Evolutionary conservation across 805 yeast species (phyloP), one percentile per base, ranked within the genome.

Genomic region (Nakazawaea holstii): DNA sequence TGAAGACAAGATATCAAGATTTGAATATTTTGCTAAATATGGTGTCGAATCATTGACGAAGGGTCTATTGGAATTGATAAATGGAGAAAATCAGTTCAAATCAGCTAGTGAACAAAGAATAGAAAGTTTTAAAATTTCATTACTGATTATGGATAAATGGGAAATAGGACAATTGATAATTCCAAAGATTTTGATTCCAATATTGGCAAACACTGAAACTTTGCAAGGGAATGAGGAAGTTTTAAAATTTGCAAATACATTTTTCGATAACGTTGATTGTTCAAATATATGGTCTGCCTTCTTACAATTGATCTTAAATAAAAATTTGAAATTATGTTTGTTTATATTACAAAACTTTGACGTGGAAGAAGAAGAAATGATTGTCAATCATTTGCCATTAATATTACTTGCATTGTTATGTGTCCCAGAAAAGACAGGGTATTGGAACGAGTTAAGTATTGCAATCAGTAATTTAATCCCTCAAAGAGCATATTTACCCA

Each of bases 121-220:
- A 1, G 75, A 71, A 20, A 81, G 86, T 0, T 80, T 80, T 56
- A 78, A 74, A 43, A 82, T 92, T 6, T 74, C 88, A 1, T 67
- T 83, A 4, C 79, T 94, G 0, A 72, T 91, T 3, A 78, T 91
- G 82, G 98, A 94, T 59, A 79, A 89, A 52, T 94, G 98, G 98
- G 99, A 94, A 63, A 82, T 94, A 37, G 95, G 97, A 10, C 79
- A 82, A 9, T 61, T 76, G 11, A 68, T 92, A 1, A 80, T 90
- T 0, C 95, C 96, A 0, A 64, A 69, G 26, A 62, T 91, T 7
- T 77, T 94, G 39, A 65, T 79, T 0, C 92, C 95, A 0, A 69
- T 87, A 2, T 62, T 94, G 42, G 54, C 64, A 6, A 45, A 69
- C 79, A 4, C 73, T 83, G 2, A 69, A 69, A 39, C 49, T 58